phyloP scores from a whole-genome alignment of 352 stramenopile genomes.

The Pythium aphanidermatum region DNA sequence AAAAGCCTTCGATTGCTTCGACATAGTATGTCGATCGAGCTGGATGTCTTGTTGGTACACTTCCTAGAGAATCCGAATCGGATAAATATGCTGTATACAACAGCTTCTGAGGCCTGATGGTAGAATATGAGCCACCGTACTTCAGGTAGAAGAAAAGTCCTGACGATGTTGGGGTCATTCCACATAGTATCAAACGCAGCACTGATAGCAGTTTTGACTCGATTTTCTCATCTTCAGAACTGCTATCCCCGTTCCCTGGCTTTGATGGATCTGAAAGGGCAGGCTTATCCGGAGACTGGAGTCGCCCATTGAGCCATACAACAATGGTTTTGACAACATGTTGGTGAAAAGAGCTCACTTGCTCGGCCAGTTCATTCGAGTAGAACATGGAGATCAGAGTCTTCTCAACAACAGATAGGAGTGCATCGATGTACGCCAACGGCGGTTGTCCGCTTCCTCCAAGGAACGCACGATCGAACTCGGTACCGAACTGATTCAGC shows the following conservation, averaged over 20 bases:
- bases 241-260: background rate
- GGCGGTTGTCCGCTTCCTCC: background rate
- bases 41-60: conserved; percentile 56
- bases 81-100: conserved; percentile 72
- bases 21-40: conserved; percentile 78
- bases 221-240: conserved; percentile 1
- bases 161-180: conserved; percentile 35
- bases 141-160: conserved; percentile 85
- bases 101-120: conserved; percentile 53
- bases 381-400: conserved; percentile 62
- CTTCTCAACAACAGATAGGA: conserved; percentile 72
- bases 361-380: conserved; percentile 62
- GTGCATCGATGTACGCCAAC: conserved; percentile 39
- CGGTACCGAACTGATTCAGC: conserved; percentile 46
- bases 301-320: conserved; percentile 43
- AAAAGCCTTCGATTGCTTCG: conserved; percentile 78
- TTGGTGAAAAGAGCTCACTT: conserved; percentile 76
- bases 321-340: conserved; percentile 75
- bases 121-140: conserved; percentile 55
- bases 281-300: too few species aligned
- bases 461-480: conserved; percentile 76
- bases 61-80: conserved; percentile 44
- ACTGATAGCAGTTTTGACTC: conserved; percentile 43
- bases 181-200: conserved; percentile 72
- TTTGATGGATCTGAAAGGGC: too few species aligned